phyloP scores from a whole-genome alignment of 1,139 yeast genomes.

The Taiozyma sp. region DNA sequence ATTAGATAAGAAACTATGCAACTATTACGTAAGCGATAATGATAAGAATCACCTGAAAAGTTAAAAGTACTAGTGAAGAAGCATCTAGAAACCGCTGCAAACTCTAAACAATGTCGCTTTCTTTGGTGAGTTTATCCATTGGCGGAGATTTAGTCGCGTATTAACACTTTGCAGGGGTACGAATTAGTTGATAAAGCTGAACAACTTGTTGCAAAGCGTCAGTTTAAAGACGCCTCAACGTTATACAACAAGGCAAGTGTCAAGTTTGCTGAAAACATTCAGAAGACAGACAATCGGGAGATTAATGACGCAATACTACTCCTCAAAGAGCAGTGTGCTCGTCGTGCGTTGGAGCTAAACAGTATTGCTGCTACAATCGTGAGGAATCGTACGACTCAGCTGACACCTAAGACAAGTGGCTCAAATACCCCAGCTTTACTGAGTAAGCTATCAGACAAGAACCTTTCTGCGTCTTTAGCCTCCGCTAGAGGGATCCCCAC shows the following conservation, averaged over 20 bases:
- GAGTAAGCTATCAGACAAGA: conserved; percentile 3
- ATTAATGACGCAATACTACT: conserved; percentile 17
- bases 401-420: background rate
- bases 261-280: conserved; percentile 8
- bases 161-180: conserved; percentile 9
- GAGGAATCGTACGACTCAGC: conserved; percentile 1
- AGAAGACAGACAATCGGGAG: conserved; percentile 13
- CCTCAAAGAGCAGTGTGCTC: conserved; percentile 13
- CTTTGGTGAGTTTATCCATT: conserved; percentile 1
- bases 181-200: conserved; percentile 22
- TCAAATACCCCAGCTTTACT: conserved; percentile 1
- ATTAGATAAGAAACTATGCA: background rate
- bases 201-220: conserved; percentile 9
- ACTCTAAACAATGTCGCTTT: conserved; percentile 1
- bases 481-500: conserved; percentile 10
- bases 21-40: background rate
- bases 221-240: conserved; percentile 17
- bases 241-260: conserved; percentile 16
- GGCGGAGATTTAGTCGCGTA: background rate
- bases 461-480: conserved; percentile 8
- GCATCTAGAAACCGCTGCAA: background rate
- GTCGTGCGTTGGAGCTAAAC: conserved; percentile 15
- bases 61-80: background rate
- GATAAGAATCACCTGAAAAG: background rate
- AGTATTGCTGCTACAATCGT: background rate